Conservation (phyloP, 768 basidiomycete genomes). For the Kwoniella dendrophila region DNA sequence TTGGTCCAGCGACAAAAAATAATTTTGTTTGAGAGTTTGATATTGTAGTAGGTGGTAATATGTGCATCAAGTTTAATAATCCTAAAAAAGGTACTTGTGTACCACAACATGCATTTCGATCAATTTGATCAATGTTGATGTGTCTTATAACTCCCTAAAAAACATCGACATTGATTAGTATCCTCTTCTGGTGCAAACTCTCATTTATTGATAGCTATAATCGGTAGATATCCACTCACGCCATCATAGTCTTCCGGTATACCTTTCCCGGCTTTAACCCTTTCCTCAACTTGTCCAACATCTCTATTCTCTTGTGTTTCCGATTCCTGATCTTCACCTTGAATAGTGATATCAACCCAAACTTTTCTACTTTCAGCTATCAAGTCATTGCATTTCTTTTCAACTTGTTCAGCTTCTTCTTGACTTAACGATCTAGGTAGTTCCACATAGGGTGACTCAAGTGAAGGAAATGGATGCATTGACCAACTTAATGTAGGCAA, state of each 20-base stretch:
- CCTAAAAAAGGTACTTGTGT: constrained; percentile 44
- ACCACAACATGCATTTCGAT: constrained; percentile 59
- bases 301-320: constrained; percentile 21
- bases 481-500: constrained; percentile 53
- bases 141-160: constrained; percentile 66
- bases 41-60: constrained; percentile 74
- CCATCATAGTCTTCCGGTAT: constrained; percentile 54
- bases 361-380: constrained; percentile 41
- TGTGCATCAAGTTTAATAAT: constrained; percentile 82
- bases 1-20: constrained; percentile 80
- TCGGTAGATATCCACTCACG: no score
- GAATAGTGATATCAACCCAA: constrained; percentile 52
- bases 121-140: constrained; percentile 78
- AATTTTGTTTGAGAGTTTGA: constrained; percentile 72
- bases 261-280: constrained; percentile 45
- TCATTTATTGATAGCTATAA: no score
- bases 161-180: background rate
- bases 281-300: constrained; percentile 22
- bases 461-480: constrained; percentile 48
- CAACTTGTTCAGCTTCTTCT: constrained; percentile 45
- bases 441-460: constrained; percentile 53
- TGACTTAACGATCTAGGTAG: constrained; percentile 44
- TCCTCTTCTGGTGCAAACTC: background rate
- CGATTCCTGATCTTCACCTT: constrained; percentile 21
- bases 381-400: constrained; percentile 43